Evolutionary conservation across 352 stramenopile genomes (phyloP).

Genomic region (Elongisporangium prolatum): DNA sequence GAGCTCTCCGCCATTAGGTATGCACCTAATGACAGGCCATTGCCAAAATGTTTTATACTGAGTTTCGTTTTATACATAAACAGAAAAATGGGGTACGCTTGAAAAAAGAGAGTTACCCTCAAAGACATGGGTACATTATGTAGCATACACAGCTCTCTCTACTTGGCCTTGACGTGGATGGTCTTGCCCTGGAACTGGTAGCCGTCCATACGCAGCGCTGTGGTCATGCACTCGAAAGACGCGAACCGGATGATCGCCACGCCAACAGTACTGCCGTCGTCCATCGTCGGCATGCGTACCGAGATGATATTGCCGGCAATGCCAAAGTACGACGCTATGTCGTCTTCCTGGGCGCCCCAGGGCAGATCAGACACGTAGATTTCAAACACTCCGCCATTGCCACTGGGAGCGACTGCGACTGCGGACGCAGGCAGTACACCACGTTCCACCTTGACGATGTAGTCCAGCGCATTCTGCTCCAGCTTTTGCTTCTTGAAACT

Average conservation of each 20-base stretch:
- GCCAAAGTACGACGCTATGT: constrained; percentile 65
- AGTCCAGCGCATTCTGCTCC: constrained; percentile 13
- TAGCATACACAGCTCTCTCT: not conserved
- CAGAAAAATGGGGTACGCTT: not conserved
- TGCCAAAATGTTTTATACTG: not conserved
- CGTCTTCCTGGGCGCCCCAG: constrained; percentile 37
- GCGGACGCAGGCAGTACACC: constrained; percentile 16
- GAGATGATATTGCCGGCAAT: constrained; percentile 42
- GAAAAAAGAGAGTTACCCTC: not conserved
- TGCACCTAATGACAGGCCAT: not conserved
- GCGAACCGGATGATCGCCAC: constrained; percentile 60
- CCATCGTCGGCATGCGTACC: constrained; percentile 66
- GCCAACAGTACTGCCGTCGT: constrained; percentile 63
- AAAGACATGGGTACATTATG: not conserved
- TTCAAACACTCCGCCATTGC: constrained; percentile 21
- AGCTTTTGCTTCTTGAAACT: constrained; percentile 28
- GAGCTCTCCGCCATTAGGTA: constrained; percentile 7
- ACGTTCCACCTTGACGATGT: constrained; percentile 49
- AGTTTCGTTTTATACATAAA: not conserved
- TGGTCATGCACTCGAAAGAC: constrained; percentile 37
- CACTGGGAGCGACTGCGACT: constrained; percentile 7
- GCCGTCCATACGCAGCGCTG: constrained; percentile 57
- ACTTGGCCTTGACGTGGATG: constrained; percentile 32
- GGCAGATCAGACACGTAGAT: constrained; percentile 67
- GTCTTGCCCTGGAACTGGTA: constrained; percentile 68